Conservation (phyloP, 2,329 filamentous ascomycete genomes). For the Atkinsonella texensis region DNA sequence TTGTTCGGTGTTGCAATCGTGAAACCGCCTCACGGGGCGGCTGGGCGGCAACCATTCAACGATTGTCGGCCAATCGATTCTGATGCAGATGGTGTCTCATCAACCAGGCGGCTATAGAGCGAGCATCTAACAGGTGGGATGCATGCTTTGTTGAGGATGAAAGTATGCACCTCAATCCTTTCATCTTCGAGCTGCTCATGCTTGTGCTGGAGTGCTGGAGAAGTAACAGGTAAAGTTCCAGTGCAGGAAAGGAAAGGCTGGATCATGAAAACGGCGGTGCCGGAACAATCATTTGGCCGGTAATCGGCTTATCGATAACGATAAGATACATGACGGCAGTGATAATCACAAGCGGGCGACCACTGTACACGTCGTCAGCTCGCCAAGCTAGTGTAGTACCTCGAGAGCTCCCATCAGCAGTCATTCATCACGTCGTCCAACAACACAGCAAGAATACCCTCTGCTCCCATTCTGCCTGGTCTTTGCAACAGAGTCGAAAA, state of each 20-base stretch:
- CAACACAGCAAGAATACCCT: neutral
- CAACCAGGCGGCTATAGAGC: neutral
- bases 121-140: neutral
- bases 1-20: neutral
- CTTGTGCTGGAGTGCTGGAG: neutral
- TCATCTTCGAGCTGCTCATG: neutral
- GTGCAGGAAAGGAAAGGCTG: neutral
- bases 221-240: neutral
- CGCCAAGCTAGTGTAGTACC: neutral
- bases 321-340: no score
- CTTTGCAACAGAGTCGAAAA: no score
- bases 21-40: neutral
- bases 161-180: neutral
- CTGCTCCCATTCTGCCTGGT: neutral
- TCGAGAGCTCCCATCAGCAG: neutral
- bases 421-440: slow-evolving; percentile 2
- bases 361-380: neutral
- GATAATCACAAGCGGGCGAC: neutral
- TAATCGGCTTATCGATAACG: neutral
- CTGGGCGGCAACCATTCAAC: neutral
- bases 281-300: neutral
- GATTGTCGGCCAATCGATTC: neutral
- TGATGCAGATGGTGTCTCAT: neutral
- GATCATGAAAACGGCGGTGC: neutral
- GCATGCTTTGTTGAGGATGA: neutral